A percentile compares a stretch with the other conserved stretches of the same genome.
These are phyloP conservation scores for Rhipidocladum racemiflorum DNA, from an alignment of 176 grass and related monocot genomes.

Conservation along the genomic window DNA sequence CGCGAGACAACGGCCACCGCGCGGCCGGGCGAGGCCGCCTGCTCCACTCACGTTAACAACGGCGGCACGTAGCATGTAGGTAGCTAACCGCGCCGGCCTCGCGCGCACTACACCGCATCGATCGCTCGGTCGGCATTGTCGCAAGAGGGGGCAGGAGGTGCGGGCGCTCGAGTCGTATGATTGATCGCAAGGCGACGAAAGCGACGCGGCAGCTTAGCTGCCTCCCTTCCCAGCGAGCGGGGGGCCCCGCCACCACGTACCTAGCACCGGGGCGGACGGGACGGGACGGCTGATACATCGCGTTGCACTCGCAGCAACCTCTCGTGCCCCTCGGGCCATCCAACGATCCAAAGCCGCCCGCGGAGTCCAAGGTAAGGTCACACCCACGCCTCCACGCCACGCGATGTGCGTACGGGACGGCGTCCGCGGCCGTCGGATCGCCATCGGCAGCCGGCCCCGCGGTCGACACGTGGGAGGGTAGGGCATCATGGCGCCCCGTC, in stretches of 20 bases:
- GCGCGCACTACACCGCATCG: too few relatives aligned
- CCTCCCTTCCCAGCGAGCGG: background rate
- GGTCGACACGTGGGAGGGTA: background rate
- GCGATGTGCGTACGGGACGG: background rate
- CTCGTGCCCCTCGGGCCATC: background rate
- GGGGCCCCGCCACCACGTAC: background rate
- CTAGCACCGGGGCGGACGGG: background rate
- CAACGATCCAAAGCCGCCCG: too few relatives aligned
- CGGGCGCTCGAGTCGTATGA: background rate
- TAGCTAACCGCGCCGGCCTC: background rate
- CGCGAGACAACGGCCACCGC: too few relatives aligned
- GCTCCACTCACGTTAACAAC: background rate
- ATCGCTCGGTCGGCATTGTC: background rate
- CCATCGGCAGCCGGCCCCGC: background rate
- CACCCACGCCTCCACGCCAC: background rate
- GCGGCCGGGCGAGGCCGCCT: background rate
- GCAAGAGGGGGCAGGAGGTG: too few relatives aligned
- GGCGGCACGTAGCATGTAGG: background rate
- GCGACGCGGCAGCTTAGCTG: background rate
- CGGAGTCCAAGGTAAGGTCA: conserved; percentile 13
- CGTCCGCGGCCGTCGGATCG: background rate
- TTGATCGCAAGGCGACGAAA: conserved; percentile 4
- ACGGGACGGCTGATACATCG: background rate
- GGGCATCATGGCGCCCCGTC: background rate
- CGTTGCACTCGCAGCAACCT: background rate